Evolutionary conservation across 1,139 yeast genomes (phyloP).

Genomic region (Yamadazyma songkhlaensis): DNA sequence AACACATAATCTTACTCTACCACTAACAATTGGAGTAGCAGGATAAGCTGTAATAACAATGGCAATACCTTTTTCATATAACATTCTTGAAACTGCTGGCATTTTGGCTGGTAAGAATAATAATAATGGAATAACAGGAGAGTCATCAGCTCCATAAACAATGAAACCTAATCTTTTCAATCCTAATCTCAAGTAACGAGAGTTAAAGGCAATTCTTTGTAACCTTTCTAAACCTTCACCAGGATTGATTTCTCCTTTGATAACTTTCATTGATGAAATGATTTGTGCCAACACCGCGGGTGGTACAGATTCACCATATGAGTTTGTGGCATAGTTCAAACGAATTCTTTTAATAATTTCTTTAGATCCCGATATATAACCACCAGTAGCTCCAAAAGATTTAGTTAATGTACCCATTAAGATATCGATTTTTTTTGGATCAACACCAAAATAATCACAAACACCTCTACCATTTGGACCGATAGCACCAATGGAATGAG

Average conservation of each 20-base stretch:
- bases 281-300: conserved; percentile 93
- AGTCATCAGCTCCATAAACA: conserved; percentile 92
- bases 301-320: conserved; percentile 80
- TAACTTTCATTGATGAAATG: conserved; percentile 72
- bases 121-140: conserved; percentile 91
- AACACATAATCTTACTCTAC: conserved; percentile 91
- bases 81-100: conserved; percentile 86
- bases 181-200: conserved; percentile 88
- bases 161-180: conserved; percentile 89
- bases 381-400: conserved; percentile 99
- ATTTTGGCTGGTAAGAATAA: conserved; percentile 88
- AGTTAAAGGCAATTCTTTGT: conserved; percentile 91
- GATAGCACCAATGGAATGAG: conserved; percentile 97
- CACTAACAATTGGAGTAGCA: conserved; percentile 88
- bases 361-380: conserved; percentile 79
- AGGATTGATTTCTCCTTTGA: conserved; percentile 78
- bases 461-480: conserved; percentile 94
- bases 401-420: conserved; percentile 97
- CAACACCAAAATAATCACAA: conserved; percentile 85
- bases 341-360: conserved; percentile 70
- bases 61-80: conserved; percentile 79
- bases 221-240: conserved; percentile 93
- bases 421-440: conserved; percentile 74
- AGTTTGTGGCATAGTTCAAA: conserved; percentile 68
- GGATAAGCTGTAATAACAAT: conserved; percentile 98